Percentiles rank a stretch among this genome's conserved stretches.
These are phyloP conservation scores for Saccharomycopsis fibuligera DNA, from an alignment of 805 yeast genomes.

Conservation along the genomic window DNA sequence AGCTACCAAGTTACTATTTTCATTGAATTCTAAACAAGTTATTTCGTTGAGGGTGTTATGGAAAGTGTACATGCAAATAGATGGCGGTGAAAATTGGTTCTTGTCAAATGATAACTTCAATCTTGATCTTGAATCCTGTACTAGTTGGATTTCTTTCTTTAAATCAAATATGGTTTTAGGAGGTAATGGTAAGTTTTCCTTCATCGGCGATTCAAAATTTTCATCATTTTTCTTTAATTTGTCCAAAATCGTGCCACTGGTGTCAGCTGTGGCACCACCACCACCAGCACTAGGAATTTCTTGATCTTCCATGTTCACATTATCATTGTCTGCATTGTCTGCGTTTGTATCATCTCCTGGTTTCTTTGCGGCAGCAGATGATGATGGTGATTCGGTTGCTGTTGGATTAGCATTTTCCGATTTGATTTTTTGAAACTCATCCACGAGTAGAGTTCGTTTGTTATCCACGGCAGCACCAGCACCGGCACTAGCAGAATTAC, in stretches of 20 bases:
- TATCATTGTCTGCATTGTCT: not conserved
- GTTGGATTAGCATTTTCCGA: slow-evolving; percentile 32
- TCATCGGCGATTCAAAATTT: slow-evolving; percentile 59
- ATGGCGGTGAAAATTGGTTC: slow-evolving; percentile 74
- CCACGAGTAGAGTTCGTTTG: slow-evolving; percentile 45
- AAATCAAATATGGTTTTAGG: slow-evolving; percentile 73
- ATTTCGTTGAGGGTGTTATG: slow-evolving; percentile 89
- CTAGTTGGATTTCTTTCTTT: slow-evolving; percentile 67
- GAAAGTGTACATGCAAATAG: slow-evolving; percentile 96
- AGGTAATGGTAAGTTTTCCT: slow-evolving; percentile 80
- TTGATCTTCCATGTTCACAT: not conserved
- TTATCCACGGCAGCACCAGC: too few species aligned
- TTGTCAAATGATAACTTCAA: slow-evolving; percentile 34
- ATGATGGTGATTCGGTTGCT: not conserved
- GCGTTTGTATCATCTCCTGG: not conserved
- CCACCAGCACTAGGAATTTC: slow-evolving; percentile 5
- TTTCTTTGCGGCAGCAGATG: not conserved
- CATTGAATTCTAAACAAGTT: slow-evolving; percentile 82
- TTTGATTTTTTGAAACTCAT: slow-evolving; percentile 56
- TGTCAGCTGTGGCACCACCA: slow-evolving; percentile 20
- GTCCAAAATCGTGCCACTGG: slow-evolving; percentile 27
- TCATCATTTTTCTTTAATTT: slow-evolving; percentile 31
- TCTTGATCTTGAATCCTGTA: slow-evolving; percentile 76
- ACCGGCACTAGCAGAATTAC: slow-evolving; percentile 24
- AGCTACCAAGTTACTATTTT: slow-evolving; percentile 80